Evolutionary conservation across 2,329 filamentous ascomycete genomes (phyloP).

Genomic region (Polytolypa hystricis): DNA sequence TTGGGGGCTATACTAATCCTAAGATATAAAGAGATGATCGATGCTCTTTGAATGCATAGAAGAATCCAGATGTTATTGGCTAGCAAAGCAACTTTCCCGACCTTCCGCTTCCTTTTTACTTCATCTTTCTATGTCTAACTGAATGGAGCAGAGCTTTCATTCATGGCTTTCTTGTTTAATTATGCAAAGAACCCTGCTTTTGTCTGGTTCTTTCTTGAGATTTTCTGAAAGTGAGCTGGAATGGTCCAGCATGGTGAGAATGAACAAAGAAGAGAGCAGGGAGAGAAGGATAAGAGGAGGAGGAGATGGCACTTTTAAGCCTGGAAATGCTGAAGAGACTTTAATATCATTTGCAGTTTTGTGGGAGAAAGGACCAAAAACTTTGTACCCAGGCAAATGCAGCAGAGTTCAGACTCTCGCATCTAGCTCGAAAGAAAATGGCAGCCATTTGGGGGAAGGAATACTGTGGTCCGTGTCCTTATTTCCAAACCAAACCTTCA

Average conservation of each 20-base stretch:
- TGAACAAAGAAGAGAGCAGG: neutral
- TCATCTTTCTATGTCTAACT: neutral
- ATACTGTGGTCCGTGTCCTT: slow-evolving; percentile 1
- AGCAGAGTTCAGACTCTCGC: neutral
- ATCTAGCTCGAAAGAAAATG: slow-evolving; percentile 5
- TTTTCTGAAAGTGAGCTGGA: too few species aligned
- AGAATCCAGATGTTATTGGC: neutral
- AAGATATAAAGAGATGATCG: neutral
- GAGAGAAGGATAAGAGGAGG: neutral
- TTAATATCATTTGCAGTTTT: slow-evolving; percentile 1
- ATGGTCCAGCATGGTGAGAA: neutral
- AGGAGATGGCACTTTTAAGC: neutral
- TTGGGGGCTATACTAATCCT: too few species aligned
- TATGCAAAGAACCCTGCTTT: neutral
- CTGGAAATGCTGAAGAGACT: slow-evolving; percentile 3
- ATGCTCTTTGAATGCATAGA: neutral
- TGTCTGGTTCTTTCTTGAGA: neutral
- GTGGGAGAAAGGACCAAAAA: slow-evolving; percentile 2
- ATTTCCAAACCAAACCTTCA: slow-evolving; percentile 4
- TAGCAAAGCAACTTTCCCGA: neutral
- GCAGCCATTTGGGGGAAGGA: slow-evolving; percentile 7
- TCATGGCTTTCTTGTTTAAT: neutral
- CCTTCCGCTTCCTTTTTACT: neutral
- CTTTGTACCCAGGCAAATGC: neutral
- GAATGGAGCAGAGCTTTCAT: neutral